Evolutionary conservation across 345 rosid species (phyloP).

Genomic region (Ceriops decandra): DNA sequence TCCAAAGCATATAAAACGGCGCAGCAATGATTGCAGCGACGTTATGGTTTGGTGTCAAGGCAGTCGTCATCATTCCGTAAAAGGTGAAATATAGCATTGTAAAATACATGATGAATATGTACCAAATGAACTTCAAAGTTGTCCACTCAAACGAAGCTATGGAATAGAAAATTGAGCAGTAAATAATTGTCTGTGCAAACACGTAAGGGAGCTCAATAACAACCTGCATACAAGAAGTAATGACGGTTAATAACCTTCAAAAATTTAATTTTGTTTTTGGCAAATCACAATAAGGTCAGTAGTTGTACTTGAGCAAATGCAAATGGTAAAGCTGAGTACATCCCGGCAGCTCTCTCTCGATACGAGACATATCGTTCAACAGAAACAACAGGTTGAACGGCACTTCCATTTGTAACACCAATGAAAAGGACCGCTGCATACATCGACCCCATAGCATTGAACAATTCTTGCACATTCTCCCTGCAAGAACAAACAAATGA

Average conservation of each 20-base stretch:
- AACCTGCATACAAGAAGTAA: conserved; percentile 47
- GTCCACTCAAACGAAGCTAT: conserved; percentile 91
- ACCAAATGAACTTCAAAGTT: conserved; percentile 76
- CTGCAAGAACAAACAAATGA: conserved; percentile 33
- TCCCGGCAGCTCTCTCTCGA: conserved; percentile 92
- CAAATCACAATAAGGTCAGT: not conserved
- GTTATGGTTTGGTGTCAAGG: conserved; percentile 91
- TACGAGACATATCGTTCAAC: conserved; percentile 91
- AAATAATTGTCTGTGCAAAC: conserved; percentile 64
- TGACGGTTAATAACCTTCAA: not conserved
- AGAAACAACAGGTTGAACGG: conserved; percentile 98
- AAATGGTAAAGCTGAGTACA: conserved; percentile 89
- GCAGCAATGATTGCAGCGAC: conserved; percentile 89
- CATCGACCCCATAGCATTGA: conserved; percentile 96
- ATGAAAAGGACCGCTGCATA: conserved; percentile 85
- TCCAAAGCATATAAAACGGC: conserved; percentile 98
- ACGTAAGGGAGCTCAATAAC: conserved; percentile 93
- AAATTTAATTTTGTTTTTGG: not conserved
- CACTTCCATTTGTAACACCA: conserved; percentile 82
- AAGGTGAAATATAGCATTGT: conserved; percentile 86
- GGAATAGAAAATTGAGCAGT: conserved; percentile 78
- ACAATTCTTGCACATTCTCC: conserved; percentile 73
- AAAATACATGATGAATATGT: conserved; percentile 88
- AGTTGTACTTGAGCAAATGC: conserved; percentile 85
- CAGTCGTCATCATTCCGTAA: conserved; percentile 98